Conservation (phyloP, 768 basidiomycete species). For the Cystofilobasidium capitatum region DNA sequence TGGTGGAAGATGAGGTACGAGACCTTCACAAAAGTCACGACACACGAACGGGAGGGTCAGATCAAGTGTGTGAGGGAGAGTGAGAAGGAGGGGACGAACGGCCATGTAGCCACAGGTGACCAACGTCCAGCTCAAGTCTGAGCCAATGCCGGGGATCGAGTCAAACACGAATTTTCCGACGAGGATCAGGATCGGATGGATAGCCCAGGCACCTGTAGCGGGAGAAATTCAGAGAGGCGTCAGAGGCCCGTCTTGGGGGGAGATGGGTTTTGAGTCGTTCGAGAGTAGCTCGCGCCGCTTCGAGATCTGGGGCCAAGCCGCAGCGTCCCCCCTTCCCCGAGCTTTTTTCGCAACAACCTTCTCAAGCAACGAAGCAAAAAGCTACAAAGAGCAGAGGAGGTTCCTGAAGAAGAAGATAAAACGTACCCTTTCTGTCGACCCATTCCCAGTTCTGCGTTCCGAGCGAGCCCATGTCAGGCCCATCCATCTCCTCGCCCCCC, state of each 20-base stretch:
- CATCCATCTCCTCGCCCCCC: slow-evolving; percentile 39
- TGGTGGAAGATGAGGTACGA: slow-evolving; percentile 27
- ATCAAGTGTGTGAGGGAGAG: background rate
- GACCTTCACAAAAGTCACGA: background rate
- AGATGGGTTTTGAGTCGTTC: too few relatives aligned
- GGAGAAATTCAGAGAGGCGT: background rate
- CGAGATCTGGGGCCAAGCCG: background rate
- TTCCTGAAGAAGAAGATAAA: background rate
- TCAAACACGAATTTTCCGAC: slow-evolving; percentile 86
- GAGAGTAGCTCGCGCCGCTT: too few relatives aligned
- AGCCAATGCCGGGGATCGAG: slow-evolving; percentile 85
- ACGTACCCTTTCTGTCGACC: slow-evolving; percentile 41
- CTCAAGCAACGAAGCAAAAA: background rate
- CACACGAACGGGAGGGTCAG: background rate
- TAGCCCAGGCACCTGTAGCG: slow-evolving; percentile 82
- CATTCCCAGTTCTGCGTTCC: slow-evolving; percentile 41
- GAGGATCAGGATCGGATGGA: slow-evolving; percentile 86
- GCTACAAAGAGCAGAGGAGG: background rate
- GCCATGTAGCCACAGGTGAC: slow-evolving; percentile 83
- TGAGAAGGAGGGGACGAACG: slow-evolving; percentile 47
- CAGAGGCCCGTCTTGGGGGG: background rate
- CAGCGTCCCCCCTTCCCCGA: background rate
- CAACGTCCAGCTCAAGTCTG: slow-evolving; percentile 89
- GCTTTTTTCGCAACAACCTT: background rate
- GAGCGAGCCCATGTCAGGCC: slow-evolving; percentile 37